Percentiles rank a stretch among this genome's conserved stretches.
Conservation (phyloP, 306 rosid genomes). For the Prunus armeniaca region DNA sequence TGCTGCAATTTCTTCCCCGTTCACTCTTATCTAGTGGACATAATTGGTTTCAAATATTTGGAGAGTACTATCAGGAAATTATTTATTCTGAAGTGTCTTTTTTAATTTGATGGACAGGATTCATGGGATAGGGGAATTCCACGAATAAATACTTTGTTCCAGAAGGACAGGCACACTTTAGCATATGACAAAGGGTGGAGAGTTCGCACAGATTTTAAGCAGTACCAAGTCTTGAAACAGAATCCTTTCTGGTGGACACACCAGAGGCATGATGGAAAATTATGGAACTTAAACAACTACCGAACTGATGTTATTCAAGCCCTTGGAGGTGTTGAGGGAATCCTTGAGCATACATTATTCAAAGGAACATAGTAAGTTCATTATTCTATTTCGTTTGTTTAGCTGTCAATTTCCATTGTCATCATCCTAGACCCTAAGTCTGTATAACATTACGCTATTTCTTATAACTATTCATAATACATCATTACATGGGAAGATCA, state of each 20-base stretch:
- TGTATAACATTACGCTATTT: background rate
- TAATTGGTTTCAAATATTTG: background rate
- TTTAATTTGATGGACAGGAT: slow-evolving; percentile 51
- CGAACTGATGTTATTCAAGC: slow-evolving; percentile 99
- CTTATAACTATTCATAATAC: background rate
- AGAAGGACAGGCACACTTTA: slow-evolving; percentile 95
- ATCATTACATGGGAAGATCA: background rate
- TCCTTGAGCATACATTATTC: slow-evolving; percentile 94
- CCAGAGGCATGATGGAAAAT: slow-evolving; percentile 95
- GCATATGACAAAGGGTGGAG: slow-evolving; percentile 99
- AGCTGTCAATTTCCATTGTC: background rate
- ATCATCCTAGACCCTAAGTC: background rate
- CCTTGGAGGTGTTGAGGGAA: slow-evolving; percentile 99
- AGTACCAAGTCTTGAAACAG: slow-evolving; percentile 95
- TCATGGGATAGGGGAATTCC: slow-evolving; percentile 99
- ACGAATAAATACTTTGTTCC: slow-evolving; percentile 96
- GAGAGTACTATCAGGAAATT: background rate
- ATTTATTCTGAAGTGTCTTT: background rate
- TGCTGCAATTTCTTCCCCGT: background rate
- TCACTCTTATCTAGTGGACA: background rate
- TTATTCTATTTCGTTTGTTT: background rate
- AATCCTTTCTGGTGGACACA: slow-evolving; percentile 99
- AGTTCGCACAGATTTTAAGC: slow-evolving; percentile 97
- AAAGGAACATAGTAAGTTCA: slow-evolving; percentile 95
- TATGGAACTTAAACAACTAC: slow-evolving; percentile 97